Base-by-base conservation (phyloP, 306 rosid species). In the Notholithocarpus densiflorus region DNA sequence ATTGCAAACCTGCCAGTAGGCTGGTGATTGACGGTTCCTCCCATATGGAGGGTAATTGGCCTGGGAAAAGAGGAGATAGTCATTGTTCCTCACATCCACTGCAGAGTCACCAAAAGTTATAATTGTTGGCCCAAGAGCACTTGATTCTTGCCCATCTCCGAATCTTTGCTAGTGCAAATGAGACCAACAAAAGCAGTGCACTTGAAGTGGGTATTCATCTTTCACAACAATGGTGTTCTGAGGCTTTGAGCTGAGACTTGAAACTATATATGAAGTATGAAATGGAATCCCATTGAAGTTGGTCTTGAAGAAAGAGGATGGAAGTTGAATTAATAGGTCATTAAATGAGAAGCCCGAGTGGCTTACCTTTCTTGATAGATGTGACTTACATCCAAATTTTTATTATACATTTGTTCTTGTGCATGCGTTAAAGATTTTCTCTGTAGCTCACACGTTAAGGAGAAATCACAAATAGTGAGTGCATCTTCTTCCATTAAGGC, bases 11-110 rank as follows among this genome's bases (percentile, higher is more conserved):
- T 91, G 23, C 99, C 98, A 9, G 99, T 93, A 26, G 98, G 82
- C 76, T 92, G 88, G n/a, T 93, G 97, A 65, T 84, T 93, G 69
- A 75, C 77, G 73, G 82, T 96, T 98, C 68, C 94, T 96, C 24
- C 99, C 99, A 86, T 96, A 96, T 79, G 99, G 99, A 88, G 97
- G 98, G 72, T 89, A 91, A 82, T 96, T 24, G 65, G 98, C 98
- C 86, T 88, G n/a, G 93, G 87, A 82, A 96, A 75, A 96, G 24
- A 6, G 82, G 27, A 91, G 92, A 60, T 91, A 91, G 89, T 95
- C 79, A 83, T 95, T 95, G 71, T 95, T 95, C 21, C 98, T 98
- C 72, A 95, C 97, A 82, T 95, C 98, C 0, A 89, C 98, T 0
- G 86, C 97, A 31, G 98, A 95, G 77, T 95, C 98, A 48, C 98